These are phyloP conservation scores for Peronospora farinosa DNA, from an alignment of 352 stramenopile genomes.

Conservation along the genomic window DNA sequence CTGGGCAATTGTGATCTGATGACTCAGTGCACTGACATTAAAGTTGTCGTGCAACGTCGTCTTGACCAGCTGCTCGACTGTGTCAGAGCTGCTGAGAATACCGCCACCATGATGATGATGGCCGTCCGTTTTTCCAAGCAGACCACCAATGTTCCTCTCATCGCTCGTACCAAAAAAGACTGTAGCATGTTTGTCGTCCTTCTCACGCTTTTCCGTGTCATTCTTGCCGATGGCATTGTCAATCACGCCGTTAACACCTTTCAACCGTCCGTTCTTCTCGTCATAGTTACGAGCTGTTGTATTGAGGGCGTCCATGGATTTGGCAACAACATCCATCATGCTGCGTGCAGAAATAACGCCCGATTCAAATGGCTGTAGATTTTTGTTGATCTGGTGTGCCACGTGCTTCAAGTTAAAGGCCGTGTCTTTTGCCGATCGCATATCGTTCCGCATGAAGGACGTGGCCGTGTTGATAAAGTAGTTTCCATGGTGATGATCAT, in stretches of 20 bases:
- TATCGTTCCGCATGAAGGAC: constrained; percentile 17
- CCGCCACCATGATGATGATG: neutral
- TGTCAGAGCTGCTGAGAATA: constrained; percentile 10
- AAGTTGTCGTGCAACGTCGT: constrained; percentile 16
- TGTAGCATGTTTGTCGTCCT: neutral
- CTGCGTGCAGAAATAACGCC: constrained; percentile 15
- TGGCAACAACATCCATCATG: constrained; percentile 7
- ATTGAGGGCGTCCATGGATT: constrained; percentile 16
- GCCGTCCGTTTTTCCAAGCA: neutral
- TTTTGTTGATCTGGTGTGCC: constrained; percentile 16
- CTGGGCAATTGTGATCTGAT: constrained; percentile 10
- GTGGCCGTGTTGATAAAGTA: constrained; percentile 22
- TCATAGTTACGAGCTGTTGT: constrained; percentile 20
- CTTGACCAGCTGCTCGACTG: constrained; percentile 21
- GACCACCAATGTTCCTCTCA: neutral
- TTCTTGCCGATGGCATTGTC: constrained; percentile 16
- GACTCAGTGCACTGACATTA: constrained; percentile 16
- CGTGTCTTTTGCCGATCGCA: constrained; percentile 21
- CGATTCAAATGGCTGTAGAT: constrained; percentile 10
- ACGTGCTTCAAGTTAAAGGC: constrained; percentile 10
- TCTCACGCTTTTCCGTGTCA: constrained; percentile 8
- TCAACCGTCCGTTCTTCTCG: constrained; percentile 19
- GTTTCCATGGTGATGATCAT: constrained; percentile 15
- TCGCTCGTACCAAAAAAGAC: neutral
- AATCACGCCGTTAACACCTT: constrained; percentile 19